A percentile compares a stretch with the other conserved stretches of the same genome.
phyloP scores from a whole-genome alignment of 108 stramenopile genomes.

The Nannochloropsis oceanica region DNA sequence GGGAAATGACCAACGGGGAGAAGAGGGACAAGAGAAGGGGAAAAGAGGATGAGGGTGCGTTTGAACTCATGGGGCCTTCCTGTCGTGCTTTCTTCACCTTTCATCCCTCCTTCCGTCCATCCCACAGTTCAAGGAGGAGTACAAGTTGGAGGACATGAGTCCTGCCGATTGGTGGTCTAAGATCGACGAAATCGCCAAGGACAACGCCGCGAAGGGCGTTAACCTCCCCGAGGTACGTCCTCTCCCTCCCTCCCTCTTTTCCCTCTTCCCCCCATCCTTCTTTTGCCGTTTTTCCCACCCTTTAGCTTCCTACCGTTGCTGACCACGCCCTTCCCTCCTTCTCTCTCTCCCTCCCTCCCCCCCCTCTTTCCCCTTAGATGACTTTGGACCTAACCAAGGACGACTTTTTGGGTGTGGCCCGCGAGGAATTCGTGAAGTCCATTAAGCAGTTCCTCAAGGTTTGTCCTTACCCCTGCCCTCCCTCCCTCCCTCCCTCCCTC shows the following conservation, averaged over 20 bases:
- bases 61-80: too few species aligned
- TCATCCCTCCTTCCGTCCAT: background rate
- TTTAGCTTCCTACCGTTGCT: background rate
- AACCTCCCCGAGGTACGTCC: background rate
- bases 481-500: background rate
- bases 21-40: too few species aligned
- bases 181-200: background rate
- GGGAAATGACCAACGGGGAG: too few species aligned
- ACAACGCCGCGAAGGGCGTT: background rate
- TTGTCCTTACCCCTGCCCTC: too few species aligned
- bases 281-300: background rate
- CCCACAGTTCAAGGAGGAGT: background rate
- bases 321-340: background rate
- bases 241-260: background rate
- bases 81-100: background rate
- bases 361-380: too few species aligned
- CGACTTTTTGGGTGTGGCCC: too few species aligned
- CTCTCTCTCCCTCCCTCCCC: background rate
- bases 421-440: too few species aligned
- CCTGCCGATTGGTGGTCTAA: background rate
- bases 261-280: background rate
- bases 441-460: too few species aligned
- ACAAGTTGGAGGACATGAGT: background rate
- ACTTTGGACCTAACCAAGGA: too few species aligned
- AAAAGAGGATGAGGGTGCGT: too few species aligned